Base-by-base conservation (phyloP, 352 stramenopile genomes). In the Aphanomyces euteiches region DNA sequence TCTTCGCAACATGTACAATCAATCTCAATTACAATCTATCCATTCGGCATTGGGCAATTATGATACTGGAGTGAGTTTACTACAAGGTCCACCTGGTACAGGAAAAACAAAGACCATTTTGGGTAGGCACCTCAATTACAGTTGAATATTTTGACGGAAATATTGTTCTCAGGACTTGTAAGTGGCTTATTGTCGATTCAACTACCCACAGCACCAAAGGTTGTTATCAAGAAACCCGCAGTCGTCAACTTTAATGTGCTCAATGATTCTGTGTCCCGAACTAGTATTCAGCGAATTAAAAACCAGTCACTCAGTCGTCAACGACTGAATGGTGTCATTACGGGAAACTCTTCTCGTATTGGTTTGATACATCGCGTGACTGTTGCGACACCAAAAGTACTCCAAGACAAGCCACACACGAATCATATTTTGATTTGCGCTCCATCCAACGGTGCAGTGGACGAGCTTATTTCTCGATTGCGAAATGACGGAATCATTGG, bases 31-130 rank as follows among this genome's bases (percentile, higher is more conserved):
- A 38, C 88, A 96, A 67, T 92, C 85, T 10, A 89, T 96, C 48
- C 85, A 94, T 72, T 94, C 79, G 48, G 86, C 92, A 28, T 68
- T 96, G 5, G 94, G 92, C 77, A 94, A 96, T 75, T 96, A 96
- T 75, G 85, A 71, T 8, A 78, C 84, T 39, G 88, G 85, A 15
- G 84, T 96, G 34, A 94, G 84, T n/a, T 60, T 96, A 37, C 81
- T 99, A 5, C 96, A 99, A 80, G 96, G 96, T 13, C 96, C 96
- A 5, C 96, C 96, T 1, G 95, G 96, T 67, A 98, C 92, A 17
- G 95, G 95, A 40, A 98, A 98, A 75, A 98, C 95, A 2, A 94
- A 95, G 67, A 98, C 92, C 4, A 94, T 97, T 50, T 89, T 96
- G 83, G 88, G 64, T 50, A 47, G 17, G 50, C 2, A 21, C 7